A percentile compares a stretch with the other conserved stretches of the same genome.
Evolutionary conservation across 1,284 basidiomycete species (phyloP).

Genomic region (Microbotryum scabiosae): DNA sequence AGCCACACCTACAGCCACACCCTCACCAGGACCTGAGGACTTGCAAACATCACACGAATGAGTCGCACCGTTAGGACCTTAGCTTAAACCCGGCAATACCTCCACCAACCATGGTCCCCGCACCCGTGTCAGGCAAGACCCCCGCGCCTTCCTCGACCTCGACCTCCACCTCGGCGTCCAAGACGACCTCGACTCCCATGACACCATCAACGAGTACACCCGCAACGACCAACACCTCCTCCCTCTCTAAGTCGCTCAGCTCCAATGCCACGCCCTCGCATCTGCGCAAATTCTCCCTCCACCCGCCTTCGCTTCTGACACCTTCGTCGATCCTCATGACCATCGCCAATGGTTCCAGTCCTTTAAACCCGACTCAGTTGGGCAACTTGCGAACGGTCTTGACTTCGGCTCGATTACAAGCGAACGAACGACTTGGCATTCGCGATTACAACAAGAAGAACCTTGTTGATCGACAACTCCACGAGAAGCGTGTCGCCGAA

Average conservation of each 20-base stretch:
- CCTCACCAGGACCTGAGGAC: too few species aligned
- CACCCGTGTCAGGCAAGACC: too few species aligned
- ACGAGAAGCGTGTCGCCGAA: conserved; percentile 8
- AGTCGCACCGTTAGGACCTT: too few species aligned
- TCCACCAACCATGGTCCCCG: not conserved
- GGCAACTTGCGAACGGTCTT: conserved; percentile 14
- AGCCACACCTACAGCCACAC: too few species aligned
- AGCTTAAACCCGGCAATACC: not conserved
- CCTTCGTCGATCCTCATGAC: conserved; percentile 7
- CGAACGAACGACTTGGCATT: conserved; percentile 7
- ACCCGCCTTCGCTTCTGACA: conserved; percentile 5
- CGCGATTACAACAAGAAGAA: conserved; percentile 12
- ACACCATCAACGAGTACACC: not conserved
- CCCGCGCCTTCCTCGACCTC: not conserved
- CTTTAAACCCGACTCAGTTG: conserved; percentile 2
- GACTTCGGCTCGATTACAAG: conserved; percentile 4
- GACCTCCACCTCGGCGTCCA: not conserved
- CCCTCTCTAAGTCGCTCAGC: too few species aligned
- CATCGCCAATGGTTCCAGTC: conserved; percentile 4
- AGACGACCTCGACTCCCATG: not conserved
- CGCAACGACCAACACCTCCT: not conserved
- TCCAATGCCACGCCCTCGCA: not conserved
- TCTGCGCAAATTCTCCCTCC: conserved; percentile 18
- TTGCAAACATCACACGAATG: too few species aligned
- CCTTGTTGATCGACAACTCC: conserved; percentile 6